Percentiles rank a stretch among this genome's conserved stretches.
These are phyloP conservation scores for Pleurotus citrinopileatus DNA, from an alignment of 768 basidiomycete species.

Conservation along the genomic window DNA sequence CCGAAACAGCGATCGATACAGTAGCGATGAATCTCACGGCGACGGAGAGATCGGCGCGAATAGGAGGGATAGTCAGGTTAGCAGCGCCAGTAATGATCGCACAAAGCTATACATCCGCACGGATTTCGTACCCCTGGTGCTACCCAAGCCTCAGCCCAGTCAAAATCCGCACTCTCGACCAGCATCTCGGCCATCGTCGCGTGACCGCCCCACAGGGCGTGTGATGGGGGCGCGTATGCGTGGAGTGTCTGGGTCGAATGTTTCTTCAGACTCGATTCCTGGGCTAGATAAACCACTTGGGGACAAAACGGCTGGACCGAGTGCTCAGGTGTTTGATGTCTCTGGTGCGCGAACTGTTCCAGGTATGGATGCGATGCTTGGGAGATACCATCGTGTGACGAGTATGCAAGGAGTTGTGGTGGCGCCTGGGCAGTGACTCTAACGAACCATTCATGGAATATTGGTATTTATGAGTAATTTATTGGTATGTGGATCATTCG, in stretches of 20 bases:
- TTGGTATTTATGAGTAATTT: neutral
- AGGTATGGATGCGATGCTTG: constrained; percentile 5
- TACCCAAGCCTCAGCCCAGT: neutral
- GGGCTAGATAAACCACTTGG: neutral
- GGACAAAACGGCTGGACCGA: neutral
- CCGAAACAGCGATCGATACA: neutral
- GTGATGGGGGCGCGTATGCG: constrained; percentile 6
- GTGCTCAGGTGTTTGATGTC: constrained; percentile 2
- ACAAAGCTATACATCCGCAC: neutral
- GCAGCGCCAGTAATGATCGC: neutral
- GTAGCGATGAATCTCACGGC: neutral
- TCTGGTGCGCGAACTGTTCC: neutral
- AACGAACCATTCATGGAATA: neutral
- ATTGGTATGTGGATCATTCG: too few species aligned
- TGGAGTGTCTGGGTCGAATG: neutral
- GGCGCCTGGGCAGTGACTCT: neutral
- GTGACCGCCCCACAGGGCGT: neutral
- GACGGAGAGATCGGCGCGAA: neutral
- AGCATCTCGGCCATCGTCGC: neutral
- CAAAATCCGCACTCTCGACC: neutral
- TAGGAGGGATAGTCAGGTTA: neutral
- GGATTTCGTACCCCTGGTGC: neutral
- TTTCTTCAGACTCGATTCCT: neutral
- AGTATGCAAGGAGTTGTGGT: constrained; percentile 8
- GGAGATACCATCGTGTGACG: constrained; percentile 5